Base-by-base conservation (phyloP, 768 basidiomycete species). In the Mrakia gelida region DNA sequence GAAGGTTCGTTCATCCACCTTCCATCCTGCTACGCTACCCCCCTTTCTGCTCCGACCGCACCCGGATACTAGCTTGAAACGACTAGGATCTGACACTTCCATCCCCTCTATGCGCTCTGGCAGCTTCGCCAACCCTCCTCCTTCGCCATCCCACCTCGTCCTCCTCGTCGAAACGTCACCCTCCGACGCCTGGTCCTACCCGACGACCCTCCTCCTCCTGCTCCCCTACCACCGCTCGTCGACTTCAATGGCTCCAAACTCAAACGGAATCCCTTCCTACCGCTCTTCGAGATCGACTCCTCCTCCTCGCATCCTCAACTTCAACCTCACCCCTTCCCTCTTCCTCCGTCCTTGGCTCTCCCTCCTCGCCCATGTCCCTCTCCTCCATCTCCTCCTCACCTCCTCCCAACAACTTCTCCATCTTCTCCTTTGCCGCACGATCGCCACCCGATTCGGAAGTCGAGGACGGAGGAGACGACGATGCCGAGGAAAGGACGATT, bases 171-270 rank as follows among this genome's bases (percentile, higher is more conserved):
- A 54, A 49, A n/a, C 72, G 72, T 28, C 49, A 56, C 18, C 49
- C 56, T 59, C 34, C 54, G 1, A 73, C 52, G 13, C 34, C 72
- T n/a, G 28, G 54, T 26, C 67, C 67, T 21, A 56, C 52, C 3
- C 34, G 34, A 59, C 72, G 72, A 73, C 72, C 52, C 23, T 52
- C 52, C 34, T 73, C 72, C 30, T 30, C 54, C 72, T 59, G 67
- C 67, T 73, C 72, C 15, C 72, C 72, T 18, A 73, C 72, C 30
- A 41, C 72, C 26, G n/a, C 49, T 32, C 72, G 72, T 38, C 72
- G 72, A 59, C 49, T 73, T 16, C 72, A 54, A 30, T 73, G 72
- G 72, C 72, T 73, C 21, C 72, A 73, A 56, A 54, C 72, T 3
- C 72, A 73, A 34, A 54, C 72, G 21, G 72, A 73, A 26, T 54